Percentiles rank a stretch among this genome's conserved stretches.
Conservation (phyloP, 2,329 filamentous ascomycete species). For the Alternaria sp. region DNA sequence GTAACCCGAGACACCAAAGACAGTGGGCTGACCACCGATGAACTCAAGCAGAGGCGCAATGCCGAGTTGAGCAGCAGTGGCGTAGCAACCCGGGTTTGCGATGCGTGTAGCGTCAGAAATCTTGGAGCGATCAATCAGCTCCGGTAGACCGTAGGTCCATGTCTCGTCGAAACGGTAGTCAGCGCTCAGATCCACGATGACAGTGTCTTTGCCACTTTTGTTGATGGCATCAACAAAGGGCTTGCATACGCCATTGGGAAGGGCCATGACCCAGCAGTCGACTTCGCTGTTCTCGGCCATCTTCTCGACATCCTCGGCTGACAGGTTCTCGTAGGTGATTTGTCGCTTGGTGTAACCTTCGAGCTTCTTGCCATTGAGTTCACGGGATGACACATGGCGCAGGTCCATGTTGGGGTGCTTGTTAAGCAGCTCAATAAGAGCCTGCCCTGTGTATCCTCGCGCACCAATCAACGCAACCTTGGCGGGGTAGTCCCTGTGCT, state of each 20-base stretch:
- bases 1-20: conserved; percentile 94
- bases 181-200: conserved; percentile 94
- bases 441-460: conserved; percentile 93
- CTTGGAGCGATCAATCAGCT: conserved; percentile 78
- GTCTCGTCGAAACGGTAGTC: conserved; percentile 89
- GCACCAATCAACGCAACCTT: conserved; percentile 89
- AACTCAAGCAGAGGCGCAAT: conserved; percentile 83
- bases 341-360: conserved; percentile 91
- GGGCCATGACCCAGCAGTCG: conserved; percentile 97
- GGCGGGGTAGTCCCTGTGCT: conserved; percentile 79
- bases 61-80: conserved; percentile 89
- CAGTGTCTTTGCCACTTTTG: conserved; percentile 71
- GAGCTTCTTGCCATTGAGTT: conserved; percentile 85
- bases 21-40: conserved; percentile 79
- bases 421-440: conserved; percentile 87
- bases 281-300: conserved; percentile 87
- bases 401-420: conserved; percentile 90
- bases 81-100: conserved; percentile 93
- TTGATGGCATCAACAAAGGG: conserved; percentile 91
- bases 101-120: conserved; percentile 85
- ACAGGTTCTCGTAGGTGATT: conserved; percentile 91
- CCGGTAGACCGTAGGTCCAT: conserved; percentile 92
- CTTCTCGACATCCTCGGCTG: conserved; percentile 82
- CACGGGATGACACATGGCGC: conserved; percentile 89
- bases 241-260: conserved; percentile 94